These are phyloP conservation scores for Xylaria multiplex DNA, from an alignment of 2,329 filamentous ascomycete species.

Conservation along the genomic window DNA sequence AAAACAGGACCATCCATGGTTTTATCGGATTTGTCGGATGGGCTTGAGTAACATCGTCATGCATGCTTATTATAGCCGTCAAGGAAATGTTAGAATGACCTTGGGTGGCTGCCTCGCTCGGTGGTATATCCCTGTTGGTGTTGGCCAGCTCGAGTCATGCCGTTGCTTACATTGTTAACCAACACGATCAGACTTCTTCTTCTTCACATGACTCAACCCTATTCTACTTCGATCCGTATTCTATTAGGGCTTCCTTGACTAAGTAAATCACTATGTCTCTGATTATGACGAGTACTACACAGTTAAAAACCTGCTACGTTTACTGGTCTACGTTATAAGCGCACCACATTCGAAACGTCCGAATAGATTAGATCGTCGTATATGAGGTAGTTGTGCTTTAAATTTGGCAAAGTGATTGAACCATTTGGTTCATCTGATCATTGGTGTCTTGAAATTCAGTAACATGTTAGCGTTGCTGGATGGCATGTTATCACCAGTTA, in stretches of 20 bases:
- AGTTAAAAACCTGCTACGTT: slow-evolving; percentile 12
- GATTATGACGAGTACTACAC: neutral
- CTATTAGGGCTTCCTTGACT: neutral
- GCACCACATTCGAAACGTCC: slow-evolving; percentile 15
- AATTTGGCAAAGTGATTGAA: neutral
- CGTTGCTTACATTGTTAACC: neutral
- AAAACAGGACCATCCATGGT: neutral
- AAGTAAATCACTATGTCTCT: slow-evolving; percentile 20
- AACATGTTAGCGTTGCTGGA: neutral
- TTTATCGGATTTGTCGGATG: slow-evolving; percentile 22
- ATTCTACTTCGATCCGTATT: slow-evolving; percentile 4
- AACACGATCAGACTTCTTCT: neutral
- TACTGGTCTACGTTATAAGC: slow-evolving; percentile 15
- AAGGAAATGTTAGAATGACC: slow-evolving; percentile 16
- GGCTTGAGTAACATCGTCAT: slow-evolving; percentile 31
- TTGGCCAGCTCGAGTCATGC: slow-evolving; percentile 35
- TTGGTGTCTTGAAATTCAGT: neutral
- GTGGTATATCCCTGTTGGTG: slow-evolving; percentile 29
- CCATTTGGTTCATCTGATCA: neutral
- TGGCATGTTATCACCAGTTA: neutral
- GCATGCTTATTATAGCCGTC: slow-evolving; percentile 28
- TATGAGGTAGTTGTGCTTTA: slow-evolving; percentile 3
- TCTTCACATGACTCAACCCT: slow-evolving; percentile 25
- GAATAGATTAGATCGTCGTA: slow-evolving; percentile 2
- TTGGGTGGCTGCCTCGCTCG: slow-evolving; percentile 28